Evolutionary conservation across 768 basidiomycete species (phyloP).

Genomic region (Pulveroboletus sp.): DNA sequence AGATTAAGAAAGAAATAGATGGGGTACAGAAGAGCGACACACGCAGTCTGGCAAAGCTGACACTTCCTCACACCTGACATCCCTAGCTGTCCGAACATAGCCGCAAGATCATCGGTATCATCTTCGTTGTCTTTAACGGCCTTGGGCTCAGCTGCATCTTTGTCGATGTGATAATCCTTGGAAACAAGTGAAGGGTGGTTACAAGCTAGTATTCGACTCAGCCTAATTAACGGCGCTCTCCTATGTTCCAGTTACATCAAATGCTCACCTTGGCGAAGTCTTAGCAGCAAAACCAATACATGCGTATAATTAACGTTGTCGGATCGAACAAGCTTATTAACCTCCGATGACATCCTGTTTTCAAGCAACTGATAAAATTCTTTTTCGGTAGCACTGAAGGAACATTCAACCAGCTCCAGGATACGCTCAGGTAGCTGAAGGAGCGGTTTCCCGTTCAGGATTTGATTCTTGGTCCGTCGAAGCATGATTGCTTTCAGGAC

Average conservation of each 20-base stretch:
- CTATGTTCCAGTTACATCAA: neutral
- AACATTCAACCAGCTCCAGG: constrained; percentile 68
- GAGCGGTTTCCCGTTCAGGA: constrained; percentile 73
- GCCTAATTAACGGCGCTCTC: neutral
- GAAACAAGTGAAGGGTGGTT: constrained; percentile 83
- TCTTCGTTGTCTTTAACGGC: constrained; percentile 47
- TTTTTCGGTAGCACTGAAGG: constrained; percentile 71
- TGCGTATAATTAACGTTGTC: constrained; percentile 60
- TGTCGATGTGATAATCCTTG: constrained; percentile 67
- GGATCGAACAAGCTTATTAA: constrained; percentile 61
- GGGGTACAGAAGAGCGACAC: constrained; percentile 24
- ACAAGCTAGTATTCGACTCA: constrained; percentile 53
- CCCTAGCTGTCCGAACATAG: constrained; percentile 64
- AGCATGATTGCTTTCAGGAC: constrained; percentile 87
- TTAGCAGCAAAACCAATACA: constrained; percentile 65
- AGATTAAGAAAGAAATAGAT: constrained; percentile 1
- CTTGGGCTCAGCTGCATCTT: constrained; percentile 71
- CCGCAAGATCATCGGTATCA: constrained; percentile 71
- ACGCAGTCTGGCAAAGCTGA: constrained; percentile 72
- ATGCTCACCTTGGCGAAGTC: constrained; percentile 79
- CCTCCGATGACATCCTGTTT: constrained; percentile 55
- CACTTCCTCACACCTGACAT: constrained; percentile 62
- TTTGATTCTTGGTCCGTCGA: constrained; percentile 72
- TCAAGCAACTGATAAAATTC: constrained; percentile 76
- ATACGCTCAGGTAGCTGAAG: constrained; percentile 74